phyloP scores from a whole-genome alignment of 148 eudicot genomes.

The Vaccinium darrowii region DNA sequence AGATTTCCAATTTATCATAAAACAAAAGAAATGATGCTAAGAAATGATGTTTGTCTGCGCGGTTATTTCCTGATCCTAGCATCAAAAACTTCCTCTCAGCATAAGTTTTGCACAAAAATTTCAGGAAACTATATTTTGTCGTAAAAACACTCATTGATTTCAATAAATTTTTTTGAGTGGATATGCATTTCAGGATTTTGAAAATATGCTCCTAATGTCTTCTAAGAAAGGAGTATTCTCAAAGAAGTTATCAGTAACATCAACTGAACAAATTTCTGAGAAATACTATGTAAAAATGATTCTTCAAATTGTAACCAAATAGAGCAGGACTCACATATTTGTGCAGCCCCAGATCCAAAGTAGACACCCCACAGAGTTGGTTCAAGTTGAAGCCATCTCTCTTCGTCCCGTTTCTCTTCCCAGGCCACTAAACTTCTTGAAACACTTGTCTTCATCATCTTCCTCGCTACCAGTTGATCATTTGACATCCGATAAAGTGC shows the following conservation, averaged over 20 bases:
- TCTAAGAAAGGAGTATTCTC: not conserved
- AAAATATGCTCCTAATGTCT: not conserved
- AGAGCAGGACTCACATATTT: not conserved
- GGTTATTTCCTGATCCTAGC: no score
- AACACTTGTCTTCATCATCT: no score
- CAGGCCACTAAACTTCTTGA: not conserved
- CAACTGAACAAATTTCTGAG: not conserved
- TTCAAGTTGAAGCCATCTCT: slow-evolving; percentile 3
- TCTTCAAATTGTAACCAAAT: not conserved
- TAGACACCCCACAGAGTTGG: not conserved
- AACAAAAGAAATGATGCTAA: no score
- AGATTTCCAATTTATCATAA: no score
- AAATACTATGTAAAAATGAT: not conserved
- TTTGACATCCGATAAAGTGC: no score
- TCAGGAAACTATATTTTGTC: not conserved
- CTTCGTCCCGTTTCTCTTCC: not conserved
- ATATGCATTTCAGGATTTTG: not conserved
- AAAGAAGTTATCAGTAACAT: not conserved
- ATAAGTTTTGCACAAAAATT: not conserved
- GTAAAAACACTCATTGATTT: not conserved
- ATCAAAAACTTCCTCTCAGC: no score
- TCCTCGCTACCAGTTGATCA: no score
- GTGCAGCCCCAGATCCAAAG: no score
- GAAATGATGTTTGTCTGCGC: no score
- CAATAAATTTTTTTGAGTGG: not conserved